Base-by-base conservation (phyloP, 768 basidiomycete genomes). In the Termitomyces sp. region DNA sequence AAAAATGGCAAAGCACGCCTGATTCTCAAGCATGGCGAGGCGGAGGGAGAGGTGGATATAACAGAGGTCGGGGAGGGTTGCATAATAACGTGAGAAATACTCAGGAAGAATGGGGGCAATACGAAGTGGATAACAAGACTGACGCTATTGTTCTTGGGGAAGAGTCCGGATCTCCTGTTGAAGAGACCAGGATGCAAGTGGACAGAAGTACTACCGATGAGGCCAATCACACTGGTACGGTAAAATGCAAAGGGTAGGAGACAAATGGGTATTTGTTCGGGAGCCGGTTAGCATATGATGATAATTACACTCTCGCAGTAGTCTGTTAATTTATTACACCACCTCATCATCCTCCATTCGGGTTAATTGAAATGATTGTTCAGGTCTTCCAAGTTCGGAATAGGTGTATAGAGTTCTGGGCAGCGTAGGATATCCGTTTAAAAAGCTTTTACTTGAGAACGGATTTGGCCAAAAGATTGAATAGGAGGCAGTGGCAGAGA, bases 231-330 rank as follows among this genome's bases (percentile, higher is more conserved):
- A 65, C 56, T 48, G 66, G 71, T 34, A 61, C 8, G 81, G 83
- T 33, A 75, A 79, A 59, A 91, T 91, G 88, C 82, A 85, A 72
- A 81, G 77, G 64, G 75, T 89, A 22, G 87, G 84, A 44, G 89
- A 86, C 70, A 83, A 80, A 66, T 90, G 88, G 90, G 72, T 85
- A 54, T 90, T 88, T 72, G 82, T 85, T 63, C 81, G 76, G 63
- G 78, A 77, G 59, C 60, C 66, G 58, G 65, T 65, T 62, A 70
- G 69, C 64, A 64, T 67, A 65, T 70, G 55, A 55, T 52, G 52
- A 58, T 54, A 61, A 48, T 64, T 52, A 58, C 63, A 68, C 67
- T 57, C 63, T 59, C 57, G 61, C 62, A 61, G 49, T 66, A 64
- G 59, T 55, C 67, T 51, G 13, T 37, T 61, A 58, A 63, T 62